Base-by-base conservation (phyloP, 2,329 filamentous ascomycete species). In the Bipolaris sorokiniana region DNA sequence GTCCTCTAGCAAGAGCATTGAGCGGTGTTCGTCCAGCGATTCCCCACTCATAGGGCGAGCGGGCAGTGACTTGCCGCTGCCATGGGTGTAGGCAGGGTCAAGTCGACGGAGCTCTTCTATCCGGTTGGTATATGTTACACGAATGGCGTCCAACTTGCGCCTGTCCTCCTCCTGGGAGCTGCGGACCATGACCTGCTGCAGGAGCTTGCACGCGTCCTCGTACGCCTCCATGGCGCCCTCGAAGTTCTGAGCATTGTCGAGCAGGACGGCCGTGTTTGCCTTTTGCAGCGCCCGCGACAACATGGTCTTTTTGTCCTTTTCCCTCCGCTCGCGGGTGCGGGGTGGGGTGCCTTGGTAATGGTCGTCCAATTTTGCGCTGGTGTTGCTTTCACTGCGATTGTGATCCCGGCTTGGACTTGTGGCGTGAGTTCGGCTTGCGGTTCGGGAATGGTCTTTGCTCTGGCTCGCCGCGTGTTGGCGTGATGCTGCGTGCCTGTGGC, bases 201-300 rank as follows among this genome's bases (percentile, higher is more conserved):
- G 80, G 57, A 99, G 82, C 53, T 88, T 86, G 73, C 95, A 99
- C 3, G 96, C 95, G 77, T 99, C 95, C 10, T 86, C 83, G 74
- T 99, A 99, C 13, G 94, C 92, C 69, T 92, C 87, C 72, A 96
- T 88, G 16, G 95, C 95, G 38, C 91, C 92, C 74, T 94, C 91
- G 62, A 95, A 94, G 71, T 98, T 97, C 70, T 95, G 91, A 13
- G 92, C 92, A 84, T 97, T 98, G 78, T 99, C 95, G 38, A 99
- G 85, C 65, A 97, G 85, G 23, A 99, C 95, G 20, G 95, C 95
- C 11, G 91, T 94, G 72, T 99, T 97, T 48, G 95, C 95, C 78
- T 97, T 97, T 73, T 96, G 90, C 52, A 99, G 81, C 0, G 95
- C 95, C 67, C 90, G 91, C n/a, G 94, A 97, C 34, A 99, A 84